Evolutionary conservation across 73 alveolate genomes (phyloP).

Genomic region (Symbiodinium pilosum): DNA sequence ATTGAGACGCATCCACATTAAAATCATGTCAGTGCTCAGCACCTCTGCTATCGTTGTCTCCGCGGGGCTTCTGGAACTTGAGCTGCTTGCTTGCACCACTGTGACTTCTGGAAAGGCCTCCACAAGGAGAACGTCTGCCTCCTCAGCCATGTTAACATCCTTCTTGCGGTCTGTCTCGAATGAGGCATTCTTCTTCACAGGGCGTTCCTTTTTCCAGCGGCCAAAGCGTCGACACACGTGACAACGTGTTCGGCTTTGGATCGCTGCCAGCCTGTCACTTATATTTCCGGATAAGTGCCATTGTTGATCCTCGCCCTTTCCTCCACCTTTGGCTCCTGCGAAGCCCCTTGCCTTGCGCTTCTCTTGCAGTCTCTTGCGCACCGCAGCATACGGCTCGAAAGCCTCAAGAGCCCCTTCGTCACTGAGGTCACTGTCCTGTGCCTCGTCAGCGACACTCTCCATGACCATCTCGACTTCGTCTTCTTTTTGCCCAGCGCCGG

Average conservation of each 20-base stretch:
- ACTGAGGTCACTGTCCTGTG: not conserved
- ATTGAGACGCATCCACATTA: too few species aligned
- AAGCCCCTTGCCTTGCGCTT: not conserved
- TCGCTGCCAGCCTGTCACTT: not conserved
- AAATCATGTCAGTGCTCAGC: too few species aligned
- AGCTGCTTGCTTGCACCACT: too few species aligned
- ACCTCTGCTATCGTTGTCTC: too few species aligned
- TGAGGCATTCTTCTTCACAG: not conserved
- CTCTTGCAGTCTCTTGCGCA: not conserved
- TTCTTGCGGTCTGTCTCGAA: not conserved
- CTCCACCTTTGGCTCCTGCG: not conserved
- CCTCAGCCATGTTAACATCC: not conserved
- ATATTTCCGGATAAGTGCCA: constrained; percentile 15
- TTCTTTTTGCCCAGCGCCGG: not conserved
- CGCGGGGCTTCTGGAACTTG: too few species aligned
- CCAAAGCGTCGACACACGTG: not conserved
- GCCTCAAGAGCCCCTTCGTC: constrained; percentile 33
- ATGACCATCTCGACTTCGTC: not conserved
- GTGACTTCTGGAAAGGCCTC: too few species aligned
- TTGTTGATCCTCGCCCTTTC: not conserved
- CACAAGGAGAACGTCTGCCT: not conserved
- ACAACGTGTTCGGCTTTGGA: not conserved
- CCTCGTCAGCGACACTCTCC: not conserved
- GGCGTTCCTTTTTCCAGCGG: not conserved
- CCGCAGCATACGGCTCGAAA: constrained; percentile 2